Evolutionary conservation across 2,329 filamentous ascomycete species (phyloP).

Genomic region (Cladophialophora exuberans): DNA sequence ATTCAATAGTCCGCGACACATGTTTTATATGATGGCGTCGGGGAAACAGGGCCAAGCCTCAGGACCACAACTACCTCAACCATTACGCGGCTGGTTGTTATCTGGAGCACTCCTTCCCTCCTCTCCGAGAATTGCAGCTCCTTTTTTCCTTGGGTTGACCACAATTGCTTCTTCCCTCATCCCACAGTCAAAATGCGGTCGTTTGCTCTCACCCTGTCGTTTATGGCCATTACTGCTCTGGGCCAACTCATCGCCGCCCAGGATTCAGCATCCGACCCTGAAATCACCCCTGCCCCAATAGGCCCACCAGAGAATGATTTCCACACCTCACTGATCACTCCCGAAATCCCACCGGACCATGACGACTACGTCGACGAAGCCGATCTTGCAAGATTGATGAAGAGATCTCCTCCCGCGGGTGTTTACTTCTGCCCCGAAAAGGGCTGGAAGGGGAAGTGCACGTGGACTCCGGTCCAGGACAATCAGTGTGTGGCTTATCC

Average conservation of each 20-base stretch:
- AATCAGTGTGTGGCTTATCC: slow-evolving; percentile 14
- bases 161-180: not conserved
- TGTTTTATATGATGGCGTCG: not conserved
- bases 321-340: not conserved
- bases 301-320: not conserved
- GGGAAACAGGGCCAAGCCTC: not conserved
- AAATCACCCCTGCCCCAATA: slow-evolving; percentile 3
- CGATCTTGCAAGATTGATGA: not conserved
- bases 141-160: too few species aligned
- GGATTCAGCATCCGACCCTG: not conserved
- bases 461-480: slow-evolving; percentile 1
- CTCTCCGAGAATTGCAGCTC: too few species aligned
- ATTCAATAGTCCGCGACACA: not conserved
- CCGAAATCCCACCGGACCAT: slow-evolving; percentile 2
- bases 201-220: not conserved
- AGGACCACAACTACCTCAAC: not conserved
- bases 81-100: not conserved
- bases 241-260: not conserved
- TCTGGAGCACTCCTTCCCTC: not conserved
- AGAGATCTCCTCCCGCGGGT: slow-evolving; percentile 16
- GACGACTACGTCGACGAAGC: slow-evolving; percentile 4
- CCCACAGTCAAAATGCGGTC: not conserved
- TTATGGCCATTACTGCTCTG: not conserved
- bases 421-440: slow-evolving; percentile 17
- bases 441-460: slow-evolving; percentile 19